Base-by-base conservation (phyloP, 768 basidiomycete species). In the Collybiopsis confluens region DNA sequence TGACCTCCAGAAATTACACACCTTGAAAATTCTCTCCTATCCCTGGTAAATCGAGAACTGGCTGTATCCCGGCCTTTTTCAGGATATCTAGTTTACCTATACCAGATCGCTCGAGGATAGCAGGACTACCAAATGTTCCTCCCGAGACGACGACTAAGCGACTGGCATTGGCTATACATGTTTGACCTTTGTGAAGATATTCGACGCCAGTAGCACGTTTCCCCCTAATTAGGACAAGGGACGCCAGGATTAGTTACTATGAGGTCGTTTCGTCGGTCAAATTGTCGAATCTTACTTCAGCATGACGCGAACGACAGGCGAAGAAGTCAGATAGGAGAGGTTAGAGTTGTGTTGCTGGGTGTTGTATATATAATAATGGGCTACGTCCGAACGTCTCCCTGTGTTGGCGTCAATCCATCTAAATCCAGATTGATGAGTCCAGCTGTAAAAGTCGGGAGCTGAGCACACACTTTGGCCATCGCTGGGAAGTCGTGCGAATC, bases 21-120 rank as follows among this genome's bases (percentile, higher is more conserved):
- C 81, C 82, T 58, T 76, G 73, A 49, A 79, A 82, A 57, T 89
- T 80, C 62, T 86, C 84, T 10, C 90, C 90, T 0, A 94, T 90
- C 16, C 85, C 85, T 1, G 88, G 86, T 13, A 91, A 77, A 51
- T 88, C 81, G 13, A 87, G 73, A 24, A 81, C 46, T 54, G 73
- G 70, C 6, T 67, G 59, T 28, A 92, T 76, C 10, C 71, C 73
- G 49, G 78, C 68, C 30, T 67, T 68, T 37, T 75, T 61, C 37
- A 90, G 68, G 37, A 85, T 58, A 0, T 67, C 62, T 2, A 63
- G 59, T 0, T 77, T 73, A 2, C 90, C 90, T 51, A 94, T 85
- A 5, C 90, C 88, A 0, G 85, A 86, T 28, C 70, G 70, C 56
- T 84, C 81, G 10, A 85, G 66, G 20, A 85, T 79, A 1, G 76